Evolutionary conservation across 768 basidiomycete genomes (phyloP).

Genomic region (Kwoniella dendrophila): DNA sequence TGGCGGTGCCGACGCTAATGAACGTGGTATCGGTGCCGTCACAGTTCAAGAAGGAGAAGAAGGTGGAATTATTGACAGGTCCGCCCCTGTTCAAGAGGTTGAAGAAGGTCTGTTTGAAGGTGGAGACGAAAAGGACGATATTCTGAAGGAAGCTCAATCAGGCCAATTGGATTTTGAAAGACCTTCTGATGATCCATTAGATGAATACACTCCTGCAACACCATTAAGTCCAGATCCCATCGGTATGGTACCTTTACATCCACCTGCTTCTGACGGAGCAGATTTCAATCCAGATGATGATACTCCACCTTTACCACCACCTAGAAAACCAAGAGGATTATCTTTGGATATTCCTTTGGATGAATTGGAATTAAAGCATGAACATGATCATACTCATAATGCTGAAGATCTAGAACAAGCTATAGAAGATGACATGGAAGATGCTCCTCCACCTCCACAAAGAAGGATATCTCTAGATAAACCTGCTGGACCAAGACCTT

Average conservation of each 20-base stretch:
- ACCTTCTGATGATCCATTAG: neutral
- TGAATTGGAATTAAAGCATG: slow-evolving; percentile 53
- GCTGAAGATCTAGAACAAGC: slow-evolving; percentile 30
- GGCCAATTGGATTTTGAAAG: slow-evolving; percentile 24
- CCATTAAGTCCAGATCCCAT: slow-evolving; percentile 16
- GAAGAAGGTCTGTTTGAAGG: slow-evolving; percentile 37
- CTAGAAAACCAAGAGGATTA: slow-evolving; percentile 16
- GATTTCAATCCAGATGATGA: slow-evolving; percentile 23
- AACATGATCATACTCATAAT: slow-evolving; percentile 31
- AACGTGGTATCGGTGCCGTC: slow-evolving; percentile 23
- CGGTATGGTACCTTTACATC: slow-evolving; percentile 39
- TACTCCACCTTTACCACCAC: slow-evolving; percentile 37
- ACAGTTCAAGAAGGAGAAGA: slow-evolving; percentile 12
- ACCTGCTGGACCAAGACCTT: slow-evolving; percentile 32
- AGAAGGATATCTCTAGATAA: slow-evolving; percentile 9
- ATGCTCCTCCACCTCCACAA: slow-evolving; percentile 36
- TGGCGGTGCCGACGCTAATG: slow-evolving; percentile 19
- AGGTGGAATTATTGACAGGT: slow-evolving; percentile 26
- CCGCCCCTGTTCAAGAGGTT: slow-evolving; percentile 23
- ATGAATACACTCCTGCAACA: slow-evolving; percentile 5
- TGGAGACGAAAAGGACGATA: slow-evolving; percentile 39
- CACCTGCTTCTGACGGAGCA: slow-evolving; percentile 30
- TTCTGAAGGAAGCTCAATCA: slow-evolving; percentile 26
- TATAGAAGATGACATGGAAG: slow-evolving; percentile 36
- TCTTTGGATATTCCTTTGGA: slow-evolving; percentile 42